phyloP scores from a whole-genome alignment of 768 basidiomycete species.

The Chalciporus sphaerocephalus region DNA sequence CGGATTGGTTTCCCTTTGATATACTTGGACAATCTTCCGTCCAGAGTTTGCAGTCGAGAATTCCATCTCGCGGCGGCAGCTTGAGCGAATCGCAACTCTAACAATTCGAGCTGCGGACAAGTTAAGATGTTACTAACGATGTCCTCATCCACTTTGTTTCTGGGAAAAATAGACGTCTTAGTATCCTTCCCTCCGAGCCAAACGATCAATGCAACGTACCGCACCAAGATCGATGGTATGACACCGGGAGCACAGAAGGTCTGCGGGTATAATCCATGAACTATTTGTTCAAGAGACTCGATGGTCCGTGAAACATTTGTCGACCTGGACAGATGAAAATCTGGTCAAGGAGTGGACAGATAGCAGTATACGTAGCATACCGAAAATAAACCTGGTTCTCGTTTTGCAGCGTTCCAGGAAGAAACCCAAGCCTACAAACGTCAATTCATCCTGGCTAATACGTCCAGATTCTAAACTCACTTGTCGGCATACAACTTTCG shows the following conservation, averaged over 20 bases:
- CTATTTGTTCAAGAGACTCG: slow-evolving; percentile 67
- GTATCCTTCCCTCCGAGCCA: neutral
- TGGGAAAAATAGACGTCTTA: slow-evolving; percentile 24
- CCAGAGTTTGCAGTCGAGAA: slow-evolving; percentile 54
- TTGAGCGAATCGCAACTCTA: slow-evolving; percentile 60
- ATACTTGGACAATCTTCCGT: slow-evolving; percentile 64
- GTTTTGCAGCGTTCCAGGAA: slow-evolving; percentile 49
- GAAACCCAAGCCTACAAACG: slow-evolving; percentile 53
- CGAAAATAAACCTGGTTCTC: slow-evolving; percentile 56
- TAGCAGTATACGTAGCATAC: slow-evolving; percentile 22
- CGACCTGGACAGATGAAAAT: slow-evolving; percentile 37
- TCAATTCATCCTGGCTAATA: neutral
- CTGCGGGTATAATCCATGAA: slow-evolving; percentile 68
- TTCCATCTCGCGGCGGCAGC: slow-evolving; percentile 67
- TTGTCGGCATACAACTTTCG: slow-evolving; percentile 63
- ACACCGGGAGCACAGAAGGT: slow-evolving; percentile 42
- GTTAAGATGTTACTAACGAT: slow-evolving; percentile 63
- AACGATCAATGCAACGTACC: slow-evolving; percentile 37
- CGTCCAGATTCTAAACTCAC: slow-evolving; percentile 33
- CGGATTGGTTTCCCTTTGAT: slow-evolving; percentile 64
- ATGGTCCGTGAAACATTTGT: slow-evolving; percentile 78
- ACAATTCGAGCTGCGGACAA: slow-evolving; percentile 61
- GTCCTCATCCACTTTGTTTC: slow-evolving; percentile 69
- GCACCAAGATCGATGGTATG: slow-evolving; percentile 49
- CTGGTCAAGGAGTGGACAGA: neutral